Evolutionary conservation across 768 basidiomycete genomes (phyloP), one percentile per base, ranked within the genome.

Genomic region (Psilocybe azurescens): DNA sequence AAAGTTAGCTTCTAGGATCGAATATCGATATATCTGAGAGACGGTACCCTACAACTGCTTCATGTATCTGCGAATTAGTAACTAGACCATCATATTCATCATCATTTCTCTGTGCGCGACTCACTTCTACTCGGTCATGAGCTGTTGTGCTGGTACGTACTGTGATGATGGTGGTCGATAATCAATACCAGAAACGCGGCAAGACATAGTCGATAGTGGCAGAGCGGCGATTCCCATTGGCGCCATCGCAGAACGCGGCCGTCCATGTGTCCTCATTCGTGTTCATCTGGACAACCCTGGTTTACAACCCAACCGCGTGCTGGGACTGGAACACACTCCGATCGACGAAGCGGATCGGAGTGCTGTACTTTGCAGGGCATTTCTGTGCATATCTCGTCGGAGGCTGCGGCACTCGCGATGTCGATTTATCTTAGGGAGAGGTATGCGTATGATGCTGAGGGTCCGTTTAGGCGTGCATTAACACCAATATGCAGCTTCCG

Each of bases 361-460:
- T 89, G 63, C 89, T 94, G 58, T 91, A 94, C 72, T 95, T 96
- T 61, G 95, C 95, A 8, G 95, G 95, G 20, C 39, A 95, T 93
- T 8, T 95, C 95, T 14, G 94, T 98, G 62, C 95, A 98, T 72
- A 97, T 98, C 65, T 89, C 91, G 5, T 94, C 93, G 14, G 95
- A 95, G 50, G 87, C 87, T 2, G 94, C 94, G 1, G 95, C 93
- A 2, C 83, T 98, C 29, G 95, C 91, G 13, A 91, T 95, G 64
- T 94, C 90, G n/a, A 76, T 94, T 69, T 97, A 89, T 73, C 88
- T 98, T 46, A 94, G 95, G 46, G 92, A 90, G 69, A 88, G 95
- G 49, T 79, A 89, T 29, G 95, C 94, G 1, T 96, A 93, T 65
- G 94, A 94, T 10, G 95, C 93, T 1, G 89, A 90, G 67, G 81